Evolutionary conservation across 2,329 filamentous ascomycete genomes (phyloP), one percentile per base, ranked within the genome.

Genomic region (Calonectria multiphialidica): DNA sequence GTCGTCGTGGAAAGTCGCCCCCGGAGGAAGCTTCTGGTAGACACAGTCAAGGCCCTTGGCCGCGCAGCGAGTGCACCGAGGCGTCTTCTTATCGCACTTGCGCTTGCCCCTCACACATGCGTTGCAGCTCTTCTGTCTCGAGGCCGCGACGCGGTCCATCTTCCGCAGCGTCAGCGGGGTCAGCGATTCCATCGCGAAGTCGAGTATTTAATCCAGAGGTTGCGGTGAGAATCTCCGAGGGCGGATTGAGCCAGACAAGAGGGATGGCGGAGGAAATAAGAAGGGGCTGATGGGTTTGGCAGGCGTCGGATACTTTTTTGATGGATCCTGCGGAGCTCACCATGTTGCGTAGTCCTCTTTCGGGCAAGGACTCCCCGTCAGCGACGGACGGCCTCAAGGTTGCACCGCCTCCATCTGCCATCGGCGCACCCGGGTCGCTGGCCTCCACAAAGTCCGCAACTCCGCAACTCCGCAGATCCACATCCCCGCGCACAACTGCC

Each of bases 91-190:
- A 77, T 88, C 86, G 78, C 86, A 88, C 71, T 86, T 83, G 62
- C 86, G 82, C 78, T 88, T 88, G 78, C 85, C 84, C 66, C 82
- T 82, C 61, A 88, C 86, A 75, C 86, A 88, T 66, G 85, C 83
- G 74, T 87, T 86, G 82, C 86, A 88, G 81, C 85, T 87, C 83
- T 86, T 87, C 76, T 87, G 86, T 71, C 86, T 81, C 88, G 84
- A 91, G 50, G 84, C 82, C 44, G 83, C 81, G 42, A 76, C 74
- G 10, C 77, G 79, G 47, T 81, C 80, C 72, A 80, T 76, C 75
- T 81, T 82, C 66, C 79, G 77, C 65, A 80, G 74, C 42, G 74
- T 72, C 67, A 80, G 64, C 23, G 80, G 74, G 21, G 76, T 75
- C 61, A 79, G 71, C n/a, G 78, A 75, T 30, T 80, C 76, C 78